A percentile compares a stretch with the other conserved stretches of the same genome.
Conservation (phyloP, 2,329 filamentous ascomycete genomes). For the Daldinia sp. region DNA sequence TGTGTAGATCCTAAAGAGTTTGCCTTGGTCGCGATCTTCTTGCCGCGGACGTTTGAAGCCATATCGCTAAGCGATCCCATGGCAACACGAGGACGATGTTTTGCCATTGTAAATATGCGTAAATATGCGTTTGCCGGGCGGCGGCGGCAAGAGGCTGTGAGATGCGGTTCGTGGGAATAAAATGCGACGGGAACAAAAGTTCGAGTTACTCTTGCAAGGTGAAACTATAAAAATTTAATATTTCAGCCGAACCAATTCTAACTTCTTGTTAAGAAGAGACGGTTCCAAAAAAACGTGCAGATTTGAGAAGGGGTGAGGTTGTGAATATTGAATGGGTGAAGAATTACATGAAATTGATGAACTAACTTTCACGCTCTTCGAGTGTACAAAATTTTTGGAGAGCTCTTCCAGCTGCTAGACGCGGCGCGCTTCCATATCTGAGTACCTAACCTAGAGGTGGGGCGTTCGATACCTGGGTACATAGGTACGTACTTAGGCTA, state of each 20-base stretch:
- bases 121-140: too few relatives aligned
- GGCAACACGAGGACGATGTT: constrained; percentile 15
- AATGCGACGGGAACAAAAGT: background rate
- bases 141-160: background rate
- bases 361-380: constrained; percentile 14
- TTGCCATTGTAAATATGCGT: constrained; percentile 26
- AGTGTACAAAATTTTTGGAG: constrained; percentile 27
- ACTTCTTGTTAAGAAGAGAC: background rate
- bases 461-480: background rate
- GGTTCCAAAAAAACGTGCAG: background rate
- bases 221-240: background rate
- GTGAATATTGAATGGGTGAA: background rate
- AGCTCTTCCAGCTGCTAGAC: constrained; percentile 4
- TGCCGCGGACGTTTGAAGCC: constrained; percentile 39
- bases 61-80: constrained; percentile 38
- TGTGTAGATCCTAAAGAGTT: constrained; percentile 26
- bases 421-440: constrained; percentile 6
- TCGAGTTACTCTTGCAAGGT: background rate
- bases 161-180: background rate
- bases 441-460: too few relatives aligned
- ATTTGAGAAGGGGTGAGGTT: background rate
- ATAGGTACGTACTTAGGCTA: background rate
- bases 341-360: constrained; percentile 9
- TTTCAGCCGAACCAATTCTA: background rate
- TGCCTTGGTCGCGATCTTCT: constrained; percentile 38